Conservation (phyloP, 441 rosid genomes). For the Kokia cookei region DNA sequence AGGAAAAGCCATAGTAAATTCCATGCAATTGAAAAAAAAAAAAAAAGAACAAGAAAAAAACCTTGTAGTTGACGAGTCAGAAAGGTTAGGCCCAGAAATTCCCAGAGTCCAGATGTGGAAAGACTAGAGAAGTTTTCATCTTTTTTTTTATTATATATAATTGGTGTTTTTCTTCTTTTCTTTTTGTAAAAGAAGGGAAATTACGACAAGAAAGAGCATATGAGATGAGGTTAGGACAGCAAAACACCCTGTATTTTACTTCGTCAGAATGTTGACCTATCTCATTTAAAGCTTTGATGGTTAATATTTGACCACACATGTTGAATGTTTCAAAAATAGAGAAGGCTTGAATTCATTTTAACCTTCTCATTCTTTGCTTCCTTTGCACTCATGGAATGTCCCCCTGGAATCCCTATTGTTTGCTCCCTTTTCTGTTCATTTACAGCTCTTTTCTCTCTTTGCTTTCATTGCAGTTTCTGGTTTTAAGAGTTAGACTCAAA, state of each 20-base stretch:
- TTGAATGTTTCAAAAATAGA: background rate
- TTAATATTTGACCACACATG: background rate
- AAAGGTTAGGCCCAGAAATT: background rate
- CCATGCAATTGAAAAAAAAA: background rate
- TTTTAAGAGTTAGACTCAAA: too few species aligned
- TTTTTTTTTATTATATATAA: background rate
- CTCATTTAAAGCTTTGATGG: constrained; percentile 11
- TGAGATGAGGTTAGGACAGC: background rate
- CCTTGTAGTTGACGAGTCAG: background rate
- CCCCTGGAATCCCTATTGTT: background rate
- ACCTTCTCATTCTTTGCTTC: constrained; percentile 31
- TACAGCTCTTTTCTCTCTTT: background rate
- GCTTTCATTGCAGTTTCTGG: background rate
- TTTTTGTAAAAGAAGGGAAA: background rate
- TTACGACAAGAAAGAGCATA: background rate
- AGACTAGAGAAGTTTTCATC: background rate
- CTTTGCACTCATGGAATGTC: constrained; percentile 45
- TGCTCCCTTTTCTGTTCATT: background rate
- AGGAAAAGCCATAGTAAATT: background rate
- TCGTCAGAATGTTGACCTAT: constrained; percentile 12
- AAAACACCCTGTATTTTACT: background rate
- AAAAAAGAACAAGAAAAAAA: background rate
- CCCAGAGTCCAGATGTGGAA: background rate
- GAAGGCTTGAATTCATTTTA: background rate
- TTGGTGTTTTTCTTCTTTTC: background rate